Evolutionary conservation across 2,329 filamentous ascomycete species (phyloP).

Genomic region (Dactylonectria estremocensis): DNA sequence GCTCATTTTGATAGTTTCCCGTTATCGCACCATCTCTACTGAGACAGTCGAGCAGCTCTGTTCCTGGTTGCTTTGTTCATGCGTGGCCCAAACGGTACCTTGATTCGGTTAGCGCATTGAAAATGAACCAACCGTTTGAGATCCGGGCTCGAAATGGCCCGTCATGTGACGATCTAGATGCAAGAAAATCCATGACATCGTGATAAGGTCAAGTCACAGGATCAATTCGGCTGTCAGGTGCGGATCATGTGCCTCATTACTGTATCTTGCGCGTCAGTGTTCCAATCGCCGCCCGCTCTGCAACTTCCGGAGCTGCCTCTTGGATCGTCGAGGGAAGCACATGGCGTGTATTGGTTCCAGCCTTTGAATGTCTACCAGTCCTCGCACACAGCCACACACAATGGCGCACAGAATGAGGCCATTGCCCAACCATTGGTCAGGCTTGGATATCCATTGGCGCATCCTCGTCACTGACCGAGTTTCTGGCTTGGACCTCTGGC

Average conservation of each 20-base stretch:
- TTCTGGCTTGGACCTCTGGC: conserved; percentile 21
- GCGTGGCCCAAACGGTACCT: conserved; percentile 33
- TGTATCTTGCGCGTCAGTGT: conserved; percentile 10
- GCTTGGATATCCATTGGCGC: conserved; percentile 28
- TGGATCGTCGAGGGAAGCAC: conserved; percentile 27
- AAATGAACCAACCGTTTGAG: conserved; percentile 16
- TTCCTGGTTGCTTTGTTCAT: conserved; percentile 2
- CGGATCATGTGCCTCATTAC: background rate
- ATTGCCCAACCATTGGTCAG: conserved; percentile 34
- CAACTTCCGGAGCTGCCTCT: background rate
- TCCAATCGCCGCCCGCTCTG: conserved; percentile 6
- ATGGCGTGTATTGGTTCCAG: conserved; percentile 38
- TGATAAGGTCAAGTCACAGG: conserved; percentile 22
- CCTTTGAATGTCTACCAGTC: conserved; percentile 25
- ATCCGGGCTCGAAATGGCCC: conserved; percentile 4
- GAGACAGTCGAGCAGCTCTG: no score
- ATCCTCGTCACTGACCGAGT: conserved; percentile 40
- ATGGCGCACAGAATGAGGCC: conserved; percentile 16
- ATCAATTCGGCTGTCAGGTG: background rate
- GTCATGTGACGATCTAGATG: conserved; percentile 31
- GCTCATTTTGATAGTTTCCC: conserved; percentile 29
- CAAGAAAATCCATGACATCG: conserved; percentile 20
- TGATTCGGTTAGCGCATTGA: conserved; percentile 32
- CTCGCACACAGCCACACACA: conserved; percentile 12
- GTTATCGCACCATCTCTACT: conserved; percentile 31